These are phyloP conservation scores for Trametes cingulata DNA, from an alignment of 768 basidiomycete species.

Conservation along the genomic window DNA sequence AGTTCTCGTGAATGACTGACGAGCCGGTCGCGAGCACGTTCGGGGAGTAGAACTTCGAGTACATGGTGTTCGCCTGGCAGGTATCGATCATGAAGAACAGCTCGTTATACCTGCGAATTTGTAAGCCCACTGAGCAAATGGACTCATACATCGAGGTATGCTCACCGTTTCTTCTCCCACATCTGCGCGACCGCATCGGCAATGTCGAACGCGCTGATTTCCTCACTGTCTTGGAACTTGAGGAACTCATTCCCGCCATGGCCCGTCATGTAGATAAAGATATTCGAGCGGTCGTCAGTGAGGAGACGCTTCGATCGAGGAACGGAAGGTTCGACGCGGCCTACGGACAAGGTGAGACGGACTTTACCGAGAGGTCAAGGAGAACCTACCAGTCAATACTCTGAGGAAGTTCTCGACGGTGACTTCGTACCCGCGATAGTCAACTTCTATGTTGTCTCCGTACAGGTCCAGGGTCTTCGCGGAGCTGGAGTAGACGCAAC, in stretches of 20 bases:
- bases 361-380: no score
- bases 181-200: conserved; percentile 98
- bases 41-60: conserved; percentile 89
- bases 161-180: conserved; percentile 92
- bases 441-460: conserved; percentile 96
- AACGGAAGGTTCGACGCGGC: conserved; percentile 79
- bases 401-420: conserved; percentile 96
- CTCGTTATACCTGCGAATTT: conserved; percentile 75
- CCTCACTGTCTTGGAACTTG: conserved; percentile 99
- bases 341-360: conserved; percentile 41
- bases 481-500: conserved; percentile 87
- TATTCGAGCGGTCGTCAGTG: conserved; percentile 86
- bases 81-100: conserved; percentile 99
- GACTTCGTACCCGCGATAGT: conserved; percentile 97
- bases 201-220: conserved; percentile 95
- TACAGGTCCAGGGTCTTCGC: conserved; percentile 86
- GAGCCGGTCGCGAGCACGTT: conserved; percentile 92
- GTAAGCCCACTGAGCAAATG: not conserved
- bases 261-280: conserved; percentile 98
- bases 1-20: conserved; percentile 81
- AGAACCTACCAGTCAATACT: conserved; percentile 77
- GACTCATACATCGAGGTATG: not conserved
- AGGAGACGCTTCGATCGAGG: conserved; percentile 92
- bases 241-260: conserved; percentile 98
- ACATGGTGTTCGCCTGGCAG: conserved; percentile 97